Conservation (phyloP, 495 filamentous ascomycete species). For the Staphylotrichum longicolle region DNA sequence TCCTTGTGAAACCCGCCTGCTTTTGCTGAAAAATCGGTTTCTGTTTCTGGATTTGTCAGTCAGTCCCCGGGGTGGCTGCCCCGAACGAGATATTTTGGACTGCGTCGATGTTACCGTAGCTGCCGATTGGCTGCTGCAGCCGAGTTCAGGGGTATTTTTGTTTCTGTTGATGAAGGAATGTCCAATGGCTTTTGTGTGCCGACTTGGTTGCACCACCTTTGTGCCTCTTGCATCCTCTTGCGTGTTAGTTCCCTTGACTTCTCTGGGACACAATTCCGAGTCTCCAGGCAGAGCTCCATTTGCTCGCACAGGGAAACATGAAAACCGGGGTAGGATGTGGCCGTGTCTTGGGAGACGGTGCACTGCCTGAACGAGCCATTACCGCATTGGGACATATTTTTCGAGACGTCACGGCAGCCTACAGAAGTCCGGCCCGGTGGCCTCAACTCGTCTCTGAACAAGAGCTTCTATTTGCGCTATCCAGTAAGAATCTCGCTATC, state of each 20-base stretch:
- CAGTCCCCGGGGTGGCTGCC: too few species aligned
- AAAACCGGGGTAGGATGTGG: neutral
- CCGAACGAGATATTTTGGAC: neutral
- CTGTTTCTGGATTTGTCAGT: too few species aligned
- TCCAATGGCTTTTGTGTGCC: neutral
- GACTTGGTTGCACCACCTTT: too few species aligned
- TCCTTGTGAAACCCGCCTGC: too few species aligned
- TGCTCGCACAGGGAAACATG: neutral
- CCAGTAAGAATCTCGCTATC: neutral
- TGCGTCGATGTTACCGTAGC: neutral
- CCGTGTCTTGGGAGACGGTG: neutral
- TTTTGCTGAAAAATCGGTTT: too few species aligned
- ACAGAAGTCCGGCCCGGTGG: neutral
- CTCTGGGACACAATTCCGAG: too few species aligned
- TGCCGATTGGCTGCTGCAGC: slow-evolving; percentile 7
- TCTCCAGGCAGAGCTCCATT: neutral
- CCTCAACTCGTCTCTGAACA: neutral
- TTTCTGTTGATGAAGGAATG: neutral
- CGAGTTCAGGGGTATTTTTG: slow-evolving; percentile 1
- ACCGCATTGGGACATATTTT: slow-evolving; percentile 4
- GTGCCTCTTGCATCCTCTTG: too few species aligned
- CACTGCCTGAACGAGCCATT: neutral
- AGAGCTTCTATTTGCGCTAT: slow-evolving; percentile 11
- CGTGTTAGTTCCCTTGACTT: too few species aligned
- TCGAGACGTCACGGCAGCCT: neutral